Evolutionary conservation across 805 yeast genomes (phyloP), one percentile per base, ranked within the genome.

Genomic region (Helenozyma rhizophorensis): DNA sequence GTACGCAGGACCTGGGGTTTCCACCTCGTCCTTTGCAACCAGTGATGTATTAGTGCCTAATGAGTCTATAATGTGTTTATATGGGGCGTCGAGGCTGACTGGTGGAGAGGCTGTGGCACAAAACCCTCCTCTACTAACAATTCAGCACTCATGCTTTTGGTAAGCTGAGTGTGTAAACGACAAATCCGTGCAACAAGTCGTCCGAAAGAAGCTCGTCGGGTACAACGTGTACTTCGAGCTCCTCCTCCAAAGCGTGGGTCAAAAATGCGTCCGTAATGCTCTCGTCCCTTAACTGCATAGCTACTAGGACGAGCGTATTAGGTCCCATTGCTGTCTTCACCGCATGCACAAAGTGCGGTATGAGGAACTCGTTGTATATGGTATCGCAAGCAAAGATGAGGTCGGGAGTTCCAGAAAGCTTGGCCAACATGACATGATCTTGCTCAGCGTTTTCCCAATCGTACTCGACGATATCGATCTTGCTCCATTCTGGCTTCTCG

Each of bases 301-400:
- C 52, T 0, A 72, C 72, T 1, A 80, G 45, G 4, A 60, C 62
- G 0, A 72, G 53, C 0, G 54, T 30, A 5, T 26, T 15, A 0
- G 34, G 36, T 3, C 58, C 61, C 51, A 70, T 52, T 14, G 74
- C 39, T 16, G 37, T 32, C 15, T 50, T 47, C 14, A 76, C 23
- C 0, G 83, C 64, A 5, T 53, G 49, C 11, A 78, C 54, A 37
- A 80, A 68, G 35, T 56, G 67, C 0, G 69, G 70, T 3, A 79
- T 66, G 26, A 81, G 54, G 42, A 60, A 79, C 34, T 75, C 81
- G 46, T 80, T 80, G 56, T 80, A 80, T 3, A 80, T 66, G 5
- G 84, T 73, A 48, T 80, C 88, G 45, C 80, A 75, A 0, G 83
- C 83, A 8, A 80, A 47, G 4, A 80, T 58, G 26, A 65, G 54